phyloP scores from a whole-genome alignment of 192 early-diverging fungal species.

The Chytriomyces confervae region DNA sequence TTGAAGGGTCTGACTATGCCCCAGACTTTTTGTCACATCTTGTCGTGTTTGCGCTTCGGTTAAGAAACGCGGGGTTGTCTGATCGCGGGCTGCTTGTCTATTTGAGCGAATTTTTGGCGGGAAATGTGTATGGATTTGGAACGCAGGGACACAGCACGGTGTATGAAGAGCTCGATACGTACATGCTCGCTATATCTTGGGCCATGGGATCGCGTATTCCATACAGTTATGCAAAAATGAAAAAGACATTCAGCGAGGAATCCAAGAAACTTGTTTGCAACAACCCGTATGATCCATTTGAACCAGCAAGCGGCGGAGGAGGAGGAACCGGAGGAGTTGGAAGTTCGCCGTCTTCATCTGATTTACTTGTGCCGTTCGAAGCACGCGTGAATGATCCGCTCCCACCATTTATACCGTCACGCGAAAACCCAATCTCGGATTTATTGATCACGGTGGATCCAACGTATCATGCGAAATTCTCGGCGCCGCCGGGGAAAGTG shows the following conservation, averaged over 20 bases:
- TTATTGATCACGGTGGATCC: constrained; percentile 26
- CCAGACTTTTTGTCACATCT: constrained; percentile 83
- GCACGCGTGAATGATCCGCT: constrained; percentile 13
- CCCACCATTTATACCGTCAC: constrained; percentile 19
- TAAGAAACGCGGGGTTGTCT: constrained; percentile 85
- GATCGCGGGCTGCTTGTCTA: constrained; percentile 89
- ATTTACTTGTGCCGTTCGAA: constrained; percentile 7
- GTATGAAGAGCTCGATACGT: constrained; percentile 89
- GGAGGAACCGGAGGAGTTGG: background rate
- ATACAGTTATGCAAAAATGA: constrained; percentile 20
- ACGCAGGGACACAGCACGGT: constrained; percentile 92
- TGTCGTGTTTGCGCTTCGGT: constrained; percentile 82
- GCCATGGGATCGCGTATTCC: constrained; percentile 42
- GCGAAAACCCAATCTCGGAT: constrained; percentile 30
- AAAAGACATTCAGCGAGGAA: constrained; percentile 23
- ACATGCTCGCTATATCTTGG: constrained; percentile 61
- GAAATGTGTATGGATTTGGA: constrained; percentile 80
- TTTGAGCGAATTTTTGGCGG: constrained; percentile 83
- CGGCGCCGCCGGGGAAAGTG: constrained; percentile 63
- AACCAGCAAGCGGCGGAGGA: background rate
- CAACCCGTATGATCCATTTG: constrained; percentile 31
- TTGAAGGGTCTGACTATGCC: constrained; percentile 79
- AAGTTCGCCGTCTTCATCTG: constrained; percentile 1
- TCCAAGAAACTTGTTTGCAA: background rate
- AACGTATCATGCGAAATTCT: constrained; percentile 49